Base-by-base conservation (phyloP, 495 filamentous ascomycete species). In the Talaromyces liani region DNA sequence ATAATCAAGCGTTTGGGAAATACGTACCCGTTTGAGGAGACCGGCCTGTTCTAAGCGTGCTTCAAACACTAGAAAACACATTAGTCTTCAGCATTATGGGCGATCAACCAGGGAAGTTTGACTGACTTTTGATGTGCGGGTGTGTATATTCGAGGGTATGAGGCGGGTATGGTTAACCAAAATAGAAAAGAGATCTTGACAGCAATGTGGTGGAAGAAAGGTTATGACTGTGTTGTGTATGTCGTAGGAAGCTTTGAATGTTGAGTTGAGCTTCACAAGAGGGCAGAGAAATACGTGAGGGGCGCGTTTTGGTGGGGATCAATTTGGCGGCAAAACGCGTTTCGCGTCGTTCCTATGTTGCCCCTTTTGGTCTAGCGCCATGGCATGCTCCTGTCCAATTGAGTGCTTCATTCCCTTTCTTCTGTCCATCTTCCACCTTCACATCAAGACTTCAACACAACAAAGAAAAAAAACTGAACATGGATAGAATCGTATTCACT, bases 11-110 rank as follows among this genome's bases (percentile, higher is more conserved):
- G 58, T 53, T 60, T 36, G 53, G 39, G 12, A 57, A 31, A 64
- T 31, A 71, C 77, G 60, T 77, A 95, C 94, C 88, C 93, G 94
- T 86, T 98, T 98, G 72, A 98, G 85, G 69, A 97, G 85, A 72
- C 85, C 83, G 25, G 94, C 94, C 83, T 97, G 92, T 74, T 96
- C 92, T 74, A 98, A 81, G 69, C 93, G 88, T 82, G 94, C 94
- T 84, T 98, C 94, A 78, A 98, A 85, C 94, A 98, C 88, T 91
- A 70, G 60, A 62, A 31, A 20, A 47, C 29, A 62, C 24, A n/a
- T 62, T 31, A 33, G 27, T 56, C 20, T 27, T 29, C 4, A 56
- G 2, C 22, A 56, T 27, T 56, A 24, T 22, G 12, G 5, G 24
- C 8, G 53, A 56, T 56, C 53, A 56, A 56, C 12, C 22, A 55